Percentiles rank a stretch among this genome's conserved stretches.
Evolutionary conservation across 2,329 filamentous ascomycete genomes (phyloP).

Genomic region (Septoria linicola): DNA sequence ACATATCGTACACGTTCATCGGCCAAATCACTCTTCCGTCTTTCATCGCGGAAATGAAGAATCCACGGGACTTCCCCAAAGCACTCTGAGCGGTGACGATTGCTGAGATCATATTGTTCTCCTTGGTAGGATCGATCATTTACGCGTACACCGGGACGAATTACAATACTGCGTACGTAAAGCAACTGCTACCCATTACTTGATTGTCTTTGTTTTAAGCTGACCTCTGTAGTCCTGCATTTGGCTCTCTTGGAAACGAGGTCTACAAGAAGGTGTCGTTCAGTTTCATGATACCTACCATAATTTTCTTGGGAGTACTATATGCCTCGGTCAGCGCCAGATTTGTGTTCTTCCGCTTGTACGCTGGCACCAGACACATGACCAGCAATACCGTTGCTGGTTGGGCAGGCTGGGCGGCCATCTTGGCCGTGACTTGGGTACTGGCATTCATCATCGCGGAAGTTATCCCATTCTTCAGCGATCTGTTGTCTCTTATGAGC

Average conservation of each 20-base stretch:
- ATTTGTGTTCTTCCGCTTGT: conserved; percentile 89
- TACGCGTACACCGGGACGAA: conserved; percentile 47
- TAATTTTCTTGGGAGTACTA: conserved; percentile 87
- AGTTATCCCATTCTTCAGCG: conserved; percentile 90
- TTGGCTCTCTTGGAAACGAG: conserved; percentile 73
- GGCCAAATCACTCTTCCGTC: conserved; percentile 91
- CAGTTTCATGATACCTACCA: conserved; percentile 91
- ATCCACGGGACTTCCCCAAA: conserved; percentile 82
- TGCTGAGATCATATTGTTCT: conserved; percentile 82
- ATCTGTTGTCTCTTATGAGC: conserved; percentile 71
- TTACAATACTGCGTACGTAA: background rate
- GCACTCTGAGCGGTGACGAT: conserved; percentile 89
- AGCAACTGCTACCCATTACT: no score
- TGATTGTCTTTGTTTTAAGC: no score
- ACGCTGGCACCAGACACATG: conserved; percentile 76
- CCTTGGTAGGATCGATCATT: conserved; percentile 73
- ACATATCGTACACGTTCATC: conserved; percentile 95
- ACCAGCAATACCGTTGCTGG: conserved; percentile 76
- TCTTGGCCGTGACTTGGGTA: conserved; percentile 75
- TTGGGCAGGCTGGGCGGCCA: conserved; percentile 75
- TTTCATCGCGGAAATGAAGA: conserved; percentile 92
- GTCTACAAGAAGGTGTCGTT: conserved; percentile 85
- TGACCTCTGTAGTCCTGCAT: no score
- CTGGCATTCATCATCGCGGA: conserved; percentile 89
- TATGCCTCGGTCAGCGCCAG: conserved; percentile 88